Conservation (phyloP, 495 filamentous ascomycete genomes). For the Daldinia bambusicola region DNA sequence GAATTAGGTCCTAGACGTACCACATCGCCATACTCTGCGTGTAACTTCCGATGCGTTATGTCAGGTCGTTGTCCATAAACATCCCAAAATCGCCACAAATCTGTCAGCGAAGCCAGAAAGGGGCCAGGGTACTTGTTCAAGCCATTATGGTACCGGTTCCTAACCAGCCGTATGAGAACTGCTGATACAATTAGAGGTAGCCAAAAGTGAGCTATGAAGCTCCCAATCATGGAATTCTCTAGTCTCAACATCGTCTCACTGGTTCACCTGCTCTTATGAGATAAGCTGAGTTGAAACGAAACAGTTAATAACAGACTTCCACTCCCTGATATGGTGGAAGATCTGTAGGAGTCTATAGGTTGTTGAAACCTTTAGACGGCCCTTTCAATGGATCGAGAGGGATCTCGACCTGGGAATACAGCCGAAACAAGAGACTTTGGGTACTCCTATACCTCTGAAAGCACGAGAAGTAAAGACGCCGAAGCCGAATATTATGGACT, state of each 20-base stretch:
- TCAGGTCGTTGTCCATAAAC: conserved; percentile 71
- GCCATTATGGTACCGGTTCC: conserved; percentile 67
- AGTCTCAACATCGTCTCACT: conserved; percentile 31
- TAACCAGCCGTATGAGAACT: conserved; percentile 57
- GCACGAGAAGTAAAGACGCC: conserved; percentile 27
- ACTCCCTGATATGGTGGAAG: background rate
- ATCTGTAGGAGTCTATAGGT: conserved; percentile 24
- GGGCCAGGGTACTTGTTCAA: conserved; percentile 75
- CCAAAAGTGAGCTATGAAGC: conserved; percentile 61
- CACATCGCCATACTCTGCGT: conserved; percentile 75
- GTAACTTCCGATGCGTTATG: conserved; percentile 70
- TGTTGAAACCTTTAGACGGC: conserved; percentile 31
- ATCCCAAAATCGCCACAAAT: conserved; percentile 75
- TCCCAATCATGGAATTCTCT: conserved; percentile 45
- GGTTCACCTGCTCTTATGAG: conserved; percentile 30
- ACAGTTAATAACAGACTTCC: conserved; percentile 7
- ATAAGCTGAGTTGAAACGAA: conserved; percentile 7
- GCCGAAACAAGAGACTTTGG: conserved; percentile 10
- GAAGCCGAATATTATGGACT: conserved; percentile 37
- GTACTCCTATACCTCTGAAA: background rate
- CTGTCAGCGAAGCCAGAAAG: conserved; percentile 71
- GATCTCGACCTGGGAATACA: conserved; percentile 18
- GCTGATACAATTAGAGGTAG: conserved; percentile 49
- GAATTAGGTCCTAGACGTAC: conserved; percentile 75
- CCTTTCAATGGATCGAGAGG: conserved; percentile 10